Conservation (phyloP, 768 basidiomycete species). For the Lactarius hatsudake region DNA sequence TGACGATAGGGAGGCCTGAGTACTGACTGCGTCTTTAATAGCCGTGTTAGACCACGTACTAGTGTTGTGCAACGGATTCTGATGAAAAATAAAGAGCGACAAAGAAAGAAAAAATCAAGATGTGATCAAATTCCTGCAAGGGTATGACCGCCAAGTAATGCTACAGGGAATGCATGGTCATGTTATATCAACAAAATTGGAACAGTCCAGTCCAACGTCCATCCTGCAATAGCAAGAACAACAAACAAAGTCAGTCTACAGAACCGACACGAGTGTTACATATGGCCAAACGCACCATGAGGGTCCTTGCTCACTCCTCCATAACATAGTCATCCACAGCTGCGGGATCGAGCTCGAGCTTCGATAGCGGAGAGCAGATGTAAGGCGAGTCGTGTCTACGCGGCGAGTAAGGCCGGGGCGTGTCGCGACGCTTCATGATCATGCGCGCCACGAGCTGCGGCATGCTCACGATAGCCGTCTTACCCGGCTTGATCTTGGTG, state of each 20-base stretch:
- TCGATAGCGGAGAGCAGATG: conserved; percentile 34
- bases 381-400: conserved; percentile 34
- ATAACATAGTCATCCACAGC: conserved; percentile 13
- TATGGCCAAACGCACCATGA: conserved; percentile 9
- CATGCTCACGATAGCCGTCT: conserved; percentile 32
- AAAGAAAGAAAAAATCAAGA: conserved; percentile 7
- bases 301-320: neutral
- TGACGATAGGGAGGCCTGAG: neutral
- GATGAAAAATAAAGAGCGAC: conserved; percentile 9
- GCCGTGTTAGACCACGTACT: neutral
- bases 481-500: conserved; percentile 12
- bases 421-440: conserved; percentile 45
- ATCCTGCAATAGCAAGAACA: neutral
- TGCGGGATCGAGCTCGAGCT: conserved; percentile 5
- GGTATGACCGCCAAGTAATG: conserved; percentile 25
- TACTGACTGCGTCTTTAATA: neutral
- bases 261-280: neutral
- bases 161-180: conserved; percentile 29
- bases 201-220: conserved; percentile 17
- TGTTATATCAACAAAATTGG: conserved; percentile 18
- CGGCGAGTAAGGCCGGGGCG: conserved; percentile 39
- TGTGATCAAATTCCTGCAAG: conserved; percentile 20
- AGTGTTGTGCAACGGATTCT: neutral
- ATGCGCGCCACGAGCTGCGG: conserved; percentile 48
- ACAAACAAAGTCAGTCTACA: neutral